Evolutionary conservation across 1,284 basidiomycete genomes (phyloP), one percentile per base, ranked within the genome.

Genomic region (Trichosporon sp.): DNA sequence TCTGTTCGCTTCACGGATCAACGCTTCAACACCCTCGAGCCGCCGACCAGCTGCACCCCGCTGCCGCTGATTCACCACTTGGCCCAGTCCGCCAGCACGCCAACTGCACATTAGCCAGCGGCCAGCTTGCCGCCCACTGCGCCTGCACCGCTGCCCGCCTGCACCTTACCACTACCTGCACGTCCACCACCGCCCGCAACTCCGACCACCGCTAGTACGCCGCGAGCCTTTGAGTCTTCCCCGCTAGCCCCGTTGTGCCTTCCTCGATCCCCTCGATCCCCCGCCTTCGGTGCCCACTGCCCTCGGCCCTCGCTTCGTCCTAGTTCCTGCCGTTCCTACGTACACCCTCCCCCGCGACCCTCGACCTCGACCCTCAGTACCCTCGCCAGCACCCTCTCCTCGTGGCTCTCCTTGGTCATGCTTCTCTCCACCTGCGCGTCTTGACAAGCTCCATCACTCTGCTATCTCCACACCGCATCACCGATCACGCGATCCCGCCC

Each of bases 401-500:
- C n/a, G 47, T 31, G 27, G 29, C 27, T 23, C 18, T n/a, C 11
- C 18, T 31, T 31, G 31, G 56, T 31, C 56, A 31, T 31, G 53
- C 27, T 18, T 21, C 56, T 60, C 56, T 60, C 56, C 56, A 60
- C 56, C 56, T 32, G 47, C 47, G 47, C 47, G 47, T 51, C 47
- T 51, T 51, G 47, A 51, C 47, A 23, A 51, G 47, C 47, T 51
- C 47, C 47, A 51, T 51, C 34, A 12, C 47, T 12, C 23, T 51
- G 47, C 47, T 51, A 51, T 51, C 47, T 51, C 47, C 47, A 51
- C 47, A 51, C 47, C 11, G 21, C 47, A 42, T 51, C 47, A 25
- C 23, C 56, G 56, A 60, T 60, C 56, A 60, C 56, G 56, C 56
- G 56, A 60, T 60, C 56, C 56, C 56, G 56, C 56, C 27, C 56